Evolutionary conservation across 768 basidiomycete species (phyloP).

Genomic region (Paxillus rubicundulus): DNA sequence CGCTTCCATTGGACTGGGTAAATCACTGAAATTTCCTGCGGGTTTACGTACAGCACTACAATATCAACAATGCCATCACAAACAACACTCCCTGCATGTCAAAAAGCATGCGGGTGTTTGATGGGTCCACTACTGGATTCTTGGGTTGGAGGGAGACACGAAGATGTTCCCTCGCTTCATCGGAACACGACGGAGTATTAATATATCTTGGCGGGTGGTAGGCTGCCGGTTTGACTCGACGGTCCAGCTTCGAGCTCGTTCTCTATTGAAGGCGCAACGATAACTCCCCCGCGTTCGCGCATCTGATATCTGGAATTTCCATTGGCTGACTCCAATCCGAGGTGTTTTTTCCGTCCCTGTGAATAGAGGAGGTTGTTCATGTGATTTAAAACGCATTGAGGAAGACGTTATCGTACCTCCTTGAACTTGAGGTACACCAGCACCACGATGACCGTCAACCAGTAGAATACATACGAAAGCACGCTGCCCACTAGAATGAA

Average conservation of each 20-base stretch:
- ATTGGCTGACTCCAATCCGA: slow-evolving; percentile 56
- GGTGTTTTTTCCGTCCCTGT: slow-evolving; percentile 62
- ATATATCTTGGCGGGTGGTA: not conserved
- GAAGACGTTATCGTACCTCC: slow-evolving; percentile 38
- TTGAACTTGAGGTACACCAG: slow-evolving; percentile 68
- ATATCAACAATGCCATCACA: too few species aligned
- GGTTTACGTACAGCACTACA: too few species aligned
- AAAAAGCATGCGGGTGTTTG: too few species aligned
- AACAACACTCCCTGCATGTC: too few species aligned
- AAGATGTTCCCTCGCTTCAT: too few species aligned
- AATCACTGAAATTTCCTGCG: too few species aligned
- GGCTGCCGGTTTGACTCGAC: not conserved
- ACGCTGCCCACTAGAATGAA: slow-evolving; percentile 60
- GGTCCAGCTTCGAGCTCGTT: not conserved
- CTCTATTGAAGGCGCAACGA: not conserved
- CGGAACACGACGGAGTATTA: too few species aligned
- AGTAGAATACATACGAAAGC: slow-evolving; percentile 89
- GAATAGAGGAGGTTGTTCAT: too few species aligned
- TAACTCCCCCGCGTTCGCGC: slow-evolving; percentile 15
- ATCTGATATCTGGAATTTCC: slow-evolving; percentile 34
- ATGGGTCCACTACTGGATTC: too few species aligned
- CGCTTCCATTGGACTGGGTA: too few species aligned
- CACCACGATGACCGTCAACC: slow-evolving; percentile 73
- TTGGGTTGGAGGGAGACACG: too few species aligned
- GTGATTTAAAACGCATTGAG: not conserved